A percentile compares a stretch with the other conserved stretches of the same genome.
Conservation (phyloP, 2,329 filamentous ascomycete genomes). For the Fusarium sp. region DNA sequence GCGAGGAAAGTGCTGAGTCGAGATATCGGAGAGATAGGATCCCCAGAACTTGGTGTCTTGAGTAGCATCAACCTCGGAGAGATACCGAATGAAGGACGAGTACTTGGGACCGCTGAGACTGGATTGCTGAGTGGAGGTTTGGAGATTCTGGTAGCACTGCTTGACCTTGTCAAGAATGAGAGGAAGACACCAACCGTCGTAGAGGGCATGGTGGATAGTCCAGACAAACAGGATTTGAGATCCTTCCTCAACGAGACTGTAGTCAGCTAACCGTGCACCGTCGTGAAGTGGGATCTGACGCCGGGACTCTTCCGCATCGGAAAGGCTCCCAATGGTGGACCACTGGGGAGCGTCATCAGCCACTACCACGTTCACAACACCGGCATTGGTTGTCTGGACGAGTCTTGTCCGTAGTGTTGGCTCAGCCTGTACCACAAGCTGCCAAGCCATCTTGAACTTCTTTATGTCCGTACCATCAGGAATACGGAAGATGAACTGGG, state of each 20-base stretch:
- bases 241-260: background rate
- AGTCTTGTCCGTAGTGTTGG: conserved; percentile 39
- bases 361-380: conserved; percentile 40
- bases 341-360: conserved; percentile 24
- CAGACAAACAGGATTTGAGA: conserved; percentile 37
- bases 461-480: conserved; percentile 8
- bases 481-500: conserved; percentile 38
- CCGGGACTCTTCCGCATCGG: background rate
- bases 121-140: background rate
- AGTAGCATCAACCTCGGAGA: conserved; percentile 4
- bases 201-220: conserved; percentile 48
- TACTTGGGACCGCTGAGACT: conserved; percentile 19
- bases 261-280: conserved; percentile 26
- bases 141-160: conserved; percentile 11
- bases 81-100: conserved; percentile 31
- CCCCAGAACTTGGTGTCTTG: conserved; percentile 35
- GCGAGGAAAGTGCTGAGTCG: conserved; percentile 42
- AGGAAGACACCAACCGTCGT: conserved; percentile 49
- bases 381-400: conserved; percentile 30
- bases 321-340: conserved; percentile 13
- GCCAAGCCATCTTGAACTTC: conserved; percentile 38
- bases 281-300: conserved; percentile 24
- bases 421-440: conserved; percentile 18
- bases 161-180: conserved; percentile 42
- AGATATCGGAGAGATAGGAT: conserved; percentile 25